A percentile compares a stretch with the other conserved stretches of the same genome.
phyloP scores from a whole-genome alignment of 495 filamentous ascomycete species.

The Cercophora scortea region DNA sequence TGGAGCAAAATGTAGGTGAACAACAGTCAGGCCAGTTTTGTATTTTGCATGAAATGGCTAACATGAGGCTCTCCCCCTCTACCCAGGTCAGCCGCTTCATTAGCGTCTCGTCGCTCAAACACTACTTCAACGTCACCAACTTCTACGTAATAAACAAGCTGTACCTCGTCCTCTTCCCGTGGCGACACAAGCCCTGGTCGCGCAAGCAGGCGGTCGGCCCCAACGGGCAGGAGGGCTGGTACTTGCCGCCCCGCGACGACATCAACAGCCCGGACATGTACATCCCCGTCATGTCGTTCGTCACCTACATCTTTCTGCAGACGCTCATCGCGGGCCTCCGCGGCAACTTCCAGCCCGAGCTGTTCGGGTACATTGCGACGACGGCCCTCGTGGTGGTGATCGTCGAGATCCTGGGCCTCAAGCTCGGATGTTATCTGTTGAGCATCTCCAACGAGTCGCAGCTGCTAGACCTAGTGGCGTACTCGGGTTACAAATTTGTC shows the following conservation, averaged over 20 bases:
- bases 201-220: conserved; percentile 58
- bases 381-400: conserved; percentile 72
- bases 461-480: conserved; percentile 86
- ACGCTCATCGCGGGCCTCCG: conserved; percentile 82
- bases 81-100: conserved; percentile 83
- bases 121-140: conserved; percentile 97
- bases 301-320: conserved; percentile 93
- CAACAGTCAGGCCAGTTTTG: too few species aligned
- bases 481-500: conserved; percentile 98
- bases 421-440: conserved; percentile 87
- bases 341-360: conserved; percentile 89
- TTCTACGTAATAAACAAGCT: conserved; percentile 79
- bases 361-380: conserved; percentile 81
- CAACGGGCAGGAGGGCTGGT: conserved; percentile 71
- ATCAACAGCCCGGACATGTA: conserved; percentile 99
- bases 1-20: conserved; percentile 77
- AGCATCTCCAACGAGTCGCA: conserved; percentile 82
- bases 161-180: conserved; percentile 88
- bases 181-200: conserved; percentile 95
- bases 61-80: neutral
- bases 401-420: conserved; percentile 81
- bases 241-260: conserved; percentile 91
- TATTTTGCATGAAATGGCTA: too few species aligned
- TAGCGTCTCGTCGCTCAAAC: conserved; percentile 84
- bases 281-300: conserved; percentile 88